phyloP scores from a whole-genome alignment of 768 basidiomycete species.

The Guyanaporus albipodus region DNA sequence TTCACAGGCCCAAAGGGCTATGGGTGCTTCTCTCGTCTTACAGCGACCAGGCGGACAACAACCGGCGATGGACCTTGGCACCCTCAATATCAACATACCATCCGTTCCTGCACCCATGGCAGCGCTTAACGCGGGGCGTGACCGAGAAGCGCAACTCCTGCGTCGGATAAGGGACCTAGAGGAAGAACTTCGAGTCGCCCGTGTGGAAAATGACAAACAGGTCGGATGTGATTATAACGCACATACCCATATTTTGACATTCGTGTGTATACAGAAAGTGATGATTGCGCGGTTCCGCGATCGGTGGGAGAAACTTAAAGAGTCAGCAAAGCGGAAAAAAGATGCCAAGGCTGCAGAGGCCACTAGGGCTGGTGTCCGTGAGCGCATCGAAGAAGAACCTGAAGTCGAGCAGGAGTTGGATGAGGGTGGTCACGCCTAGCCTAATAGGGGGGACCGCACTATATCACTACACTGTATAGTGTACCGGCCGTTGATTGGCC shows the following conservation, averaged over 20 bases:
- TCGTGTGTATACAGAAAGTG: conserved; percentile 52
- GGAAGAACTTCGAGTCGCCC: conserved; percentile 62
- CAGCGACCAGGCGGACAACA: conserved; percentile 40
- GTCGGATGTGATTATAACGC: conserved; percentile 36
- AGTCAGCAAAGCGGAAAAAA: conserved; percentile 82
- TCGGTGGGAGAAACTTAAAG: conserved; percentile 87
- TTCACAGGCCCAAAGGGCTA: conserved; percentile 70
- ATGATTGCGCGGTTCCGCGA: conserved; percentile 83
- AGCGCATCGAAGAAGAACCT: conserved; percentile 66
- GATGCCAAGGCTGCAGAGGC: conserved; percentile 57
- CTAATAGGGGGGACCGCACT: too few relatives aligned
- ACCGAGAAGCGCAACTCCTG: conserved; percentile 50
- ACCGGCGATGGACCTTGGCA: conserved; percentile 47
- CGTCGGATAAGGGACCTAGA: conserved; percentile 69
- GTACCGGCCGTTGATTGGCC: too few relatives aligned
- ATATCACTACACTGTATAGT: too few relatives aligned
- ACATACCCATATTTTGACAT: conserved; percentile 10
- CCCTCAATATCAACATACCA: conserved; percentile 56
- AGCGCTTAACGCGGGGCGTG: conserved; percentile 48
- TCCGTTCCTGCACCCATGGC: conserved; percentile 44
- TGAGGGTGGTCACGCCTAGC: conserved; percentile 8
- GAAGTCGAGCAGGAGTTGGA: conserved; percentile 61
- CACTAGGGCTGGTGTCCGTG: conserved; percentile 45
- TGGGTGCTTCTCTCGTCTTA: conserved; percentile 63
- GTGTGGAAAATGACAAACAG: conserved; percentile 79